phyloP scores from a whole-genome alignment of 768 basidiomycete genomes.

The Pleurotus ostreatus region DNA sequence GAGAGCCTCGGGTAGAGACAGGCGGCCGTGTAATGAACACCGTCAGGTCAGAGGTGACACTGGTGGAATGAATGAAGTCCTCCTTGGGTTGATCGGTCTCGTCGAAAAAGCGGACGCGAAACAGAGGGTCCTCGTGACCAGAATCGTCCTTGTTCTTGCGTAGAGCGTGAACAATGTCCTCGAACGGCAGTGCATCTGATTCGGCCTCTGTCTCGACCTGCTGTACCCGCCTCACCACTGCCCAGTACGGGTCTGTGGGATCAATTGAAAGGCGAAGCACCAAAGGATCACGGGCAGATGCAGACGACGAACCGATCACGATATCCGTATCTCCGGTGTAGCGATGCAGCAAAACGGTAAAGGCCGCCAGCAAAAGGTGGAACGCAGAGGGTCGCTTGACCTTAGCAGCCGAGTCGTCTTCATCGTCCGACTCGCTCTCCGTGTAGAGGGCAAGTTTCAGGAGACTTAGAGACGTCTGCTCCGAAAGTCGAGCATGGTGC shows the following conservation, averaged over 20 bases:
- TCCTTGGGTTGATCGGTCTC: slow-evolving; percentile 75
- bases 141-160: slow-evolving; percentile 59
- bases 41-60: slow-evolving; percentile 88
- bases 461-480: slow-evolving; percentile 71
- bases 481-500: slow-evolving; percentile 66
- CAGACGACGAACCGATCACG: slow-evolving; percentile 85
- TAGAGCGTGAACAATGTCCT: slow-evolving; percentile 66
- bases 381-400: slow-evolving; percentile 71
- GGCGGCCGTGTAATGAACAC: slow-evolving; percentile 79
- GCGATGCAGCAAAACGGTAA: slow-evolving; percentile 85
- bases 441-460: slow-evolving; percentile 78
- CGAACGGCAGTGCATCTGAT: slow-evolving; percentile 77
- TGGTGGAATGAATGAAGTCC: slow-evolving; percentile 74
- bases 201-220: slow-evolving; percentile 82
- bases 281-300: slow-evolving; percentile 70
- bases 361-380: slow-evolving; percentile 89
- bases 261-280: slow-evolving; percentile 82
- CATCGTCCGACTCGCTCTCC: slow-evolving; percentile 50
- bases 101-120: slow-evolving; percentile 96
- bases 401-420: slow-evolving; percentile 35
- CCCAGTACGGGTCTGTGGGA: slow-evolving; percentile 85
- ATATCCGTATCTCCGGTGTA: slow-evolving; percentile 96
- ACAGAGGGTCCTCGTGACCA: slow-evolving; percentile 60
- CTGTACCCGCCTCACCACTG: slow-evolving; percentile 82
- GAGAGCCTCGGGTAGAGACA: slow-evolving; percentile 59